Percentiles rank a stretch among this genome's conserved stretches.
These are phyloP conservation scores for Saraca asoca DNA, from an alignment of 331 rosid genomes.

Conservation along the genomic window DNA sequence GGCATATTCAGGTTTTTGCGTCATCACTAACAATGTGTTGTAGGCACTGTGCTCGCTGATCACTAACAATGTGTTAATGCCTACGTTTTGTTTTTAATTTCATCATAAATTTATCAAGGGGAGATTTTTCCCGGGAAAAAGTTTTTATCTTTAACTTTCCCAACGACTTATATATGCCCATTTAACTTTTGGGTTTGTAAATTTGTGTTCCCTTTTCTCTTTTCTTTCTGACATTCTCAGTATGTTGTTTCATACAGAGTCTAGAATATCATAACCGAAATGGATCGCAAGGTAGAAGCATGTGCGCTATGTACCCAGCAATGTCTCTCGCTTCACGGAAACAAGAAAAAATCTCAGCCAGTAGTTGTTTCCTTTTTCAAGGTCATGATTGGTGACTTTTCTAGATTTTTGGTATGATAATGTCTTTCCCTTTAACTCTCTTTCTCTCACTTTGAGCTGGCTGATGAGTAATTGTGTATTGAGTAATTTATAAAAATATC, in stretches of 20 bases:
- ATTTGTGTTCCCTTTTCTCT: not conserved
- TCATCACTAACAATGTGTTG: too few relatives aligned
- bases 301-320: constrained; percentile 44
- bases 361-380: constrained; percentile 55
- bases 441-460: constrained; percentile 14
- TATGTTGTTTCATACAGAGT: not conserved
- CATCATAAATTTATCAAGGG: not conserved
- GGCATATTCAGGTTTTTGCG: too few relatives aligned
- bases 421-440: not conserved
- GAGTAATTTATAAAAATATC: not conserved
- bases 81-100: not conserved
- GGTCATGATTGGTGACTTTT: constrained; percentile 49
- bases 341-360: constrained; percentile 27
- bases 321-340: constrained; percentile 47
- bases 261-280: constrained; percentile 4
- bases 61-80: too few relatives aligned
- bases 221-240: not conserved
- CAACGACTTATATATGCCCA: not conserved
- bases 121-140: not conserved
- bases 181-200: not conserved
- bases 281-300: constrained; percentile 41
- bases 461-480: not conserved
- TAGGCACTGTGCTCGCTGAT: too few relatives aligned
- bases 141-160: not conserved
- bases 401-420: constrained; percentile 51